Base-by-base conservation (phyloP, 257 asterid genomes). In the Hygrophila difformis region DNA sequence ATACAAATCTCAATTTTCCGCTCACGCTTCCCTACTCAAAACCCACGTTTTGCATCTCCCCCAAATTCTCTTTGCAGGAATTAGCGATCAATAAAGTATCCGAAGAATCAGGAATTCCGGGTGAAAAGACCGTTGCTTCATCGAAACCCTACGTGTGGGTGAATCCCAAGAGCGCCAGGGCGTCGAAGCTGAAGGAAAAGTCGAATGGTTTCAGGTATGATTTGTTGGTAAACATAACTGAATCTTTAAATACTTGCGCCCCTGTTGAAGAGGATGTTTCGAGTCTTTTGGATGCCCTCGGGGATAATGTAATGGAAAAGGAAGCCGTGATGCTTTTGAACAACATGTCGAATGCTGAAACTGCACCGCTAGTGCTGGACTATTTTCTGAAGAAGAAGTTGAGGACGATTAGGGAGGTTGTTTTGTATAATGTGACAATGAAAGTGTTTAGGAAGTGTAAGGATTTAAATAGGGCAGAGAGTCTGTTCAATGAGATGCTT, bases 391-490 rank as follows among this genome's bases (percentile, higher is more conserved):
- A 56, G 54, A 6, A 76, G n/a, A n/a, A 48, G 51, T 35, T 71
- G 53, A 68, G 41, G 15, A 43, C 57, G 49, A 52, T 20, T 11
- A 69, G 64, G 14, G 78, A 68, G 37, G 87, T 78, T 18, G 51
- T 91, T 48, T 23, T 83, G 58, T 86, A 91, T 55, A 91, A 91
- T 51, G 87, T 91, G 67, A 73, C 96, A 1, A 17, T 91, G 69
- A 82, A 86, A 55, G 92, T 80, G n/a, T 62, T 69, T 35, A 63
- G 83, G 64, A 85, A 85, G 53, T 67, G 73, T 41, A 78, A 67
- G 69, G 89, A 80, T 51, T 74, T 86, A 7, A 47, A 38, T 1
- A 66, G 73, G 50, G 86, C 89, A 0, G 93, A 78, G 58, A 67
- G 23, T 14, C 15, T 91, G 81, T 86, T 86, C 42, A 52, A 20